These are phyloP conservation scores for Ganoderma leucocontextum DNA, from an alignment of 1,284 basidiomycete genomes.

Conservation along the genomic window DNA sequence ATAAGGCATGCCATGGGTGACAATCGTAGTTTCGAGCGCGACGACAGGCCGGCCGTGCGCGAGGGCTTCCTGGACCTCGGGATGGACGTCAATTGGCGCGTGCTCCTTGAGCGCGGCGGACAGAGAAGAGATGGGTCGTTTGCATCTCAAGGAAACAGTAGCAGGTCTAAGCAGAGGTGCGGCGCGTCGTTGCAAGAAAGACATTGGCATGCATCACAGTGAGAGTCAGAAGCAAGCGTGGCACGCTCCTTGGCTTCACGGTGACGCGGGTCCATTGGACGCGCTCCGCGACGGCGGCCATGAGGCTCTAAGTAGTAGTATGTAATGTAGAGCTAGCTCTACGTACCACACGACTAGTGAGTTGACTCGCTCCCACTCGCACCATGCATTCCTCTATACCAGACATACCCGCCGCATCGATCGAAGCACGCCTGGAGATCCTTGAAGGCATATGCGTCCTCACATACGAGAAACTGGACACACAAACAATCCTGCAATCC, in stretches of 20 bases:
- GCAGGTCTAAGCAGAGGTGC: conserved; percentile 23
- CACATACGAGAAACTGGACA: conserved; percentile 66
- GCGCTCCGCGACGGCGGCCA: too few relatives aligned
- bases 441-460: conserved; percentile 64
- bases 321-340: too few relatives aligned
- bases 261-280: too few relatives aligned
- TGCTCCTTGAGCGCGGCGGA: conserved; percentile 28
- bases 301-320: not conserved
- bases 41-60: conserved; percentile 66
- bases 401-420: conserved; percentile 47
- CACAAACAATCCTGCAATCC: conserved; percentile 62
- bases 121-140: conserved; percentile 25
- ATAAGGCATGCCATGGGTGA: conserved; percentile 91
- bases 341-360: too few relatives aligned
- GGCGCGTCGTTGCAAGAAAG: conserved; percentile 30
- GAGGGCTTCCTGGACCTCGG: conserved; percentile 84
- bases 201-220: conserved; percentile 24
- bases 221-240: not conserved
- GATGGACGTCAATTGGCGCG: conserved; percentile 69
- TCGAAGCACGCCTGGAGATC: conserved; percentile 54
- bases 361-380: not conserved
- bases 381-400: conserved; percentile 12
- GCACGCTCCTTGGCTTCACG: not conserved
- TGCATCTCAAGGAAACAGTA: conserved; percentile 21
- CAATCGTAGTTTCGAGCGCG: conserved; percentile 88